A percentile compares a stretch with the other conserved stretches of the same genome.
phyloP scores from a whole-genome alignment of 495 filamentous ascomycete genomes.

The Penicillium ucsense region DNA sequence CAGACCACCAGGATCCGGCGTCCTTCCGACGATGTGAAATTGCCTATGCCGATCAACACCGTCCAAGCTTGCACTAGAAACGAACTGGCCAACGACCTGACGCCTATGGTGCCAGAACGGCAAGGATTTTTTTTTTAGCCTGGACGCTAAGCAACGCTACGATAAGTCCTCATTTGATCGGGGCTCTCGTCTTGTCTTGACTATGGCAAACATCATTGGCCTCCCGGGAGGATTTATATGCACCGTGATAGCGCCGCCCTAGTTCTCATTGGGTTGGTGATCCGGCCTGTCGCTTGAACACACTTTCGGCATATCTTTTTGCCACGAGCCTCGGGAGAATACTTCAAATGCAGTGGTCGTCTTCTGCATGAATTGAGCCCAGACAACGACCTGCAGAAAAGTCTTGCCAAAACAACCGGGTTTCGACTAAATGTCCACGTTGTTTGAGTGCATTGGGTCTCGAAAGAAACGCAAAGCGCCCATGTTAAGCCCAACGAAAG shows the following conservation, averaged over 20 bases:
- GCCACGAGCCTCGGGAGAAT: neutral
- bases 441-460: too few relatives aligned
- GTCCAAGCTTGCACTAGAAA: slow-evolving; percentile 13
- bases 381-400: too few relatives aligned
- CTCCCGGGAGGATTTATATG: neutral
- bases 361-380: too few relatives aligned
- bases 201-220: slow-evolving; percentile 9
- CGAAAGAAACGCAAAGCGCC: too few relatives aligned
- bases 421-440: too few relatives aligned
- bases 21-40: slow-evolving; percentile 20
- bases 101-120: neutral
- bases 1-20: slow-evolving; percentile 10
- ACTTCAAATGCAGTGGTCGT: neutral
- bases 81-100: slow-evolving; percentile 7
- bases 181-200: too few relatives aligned
- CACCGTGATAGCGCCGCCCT: neutral
- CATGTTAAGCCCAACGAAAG: neutral
- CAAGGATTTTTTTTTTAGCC: too few relatives aligned
- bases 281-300: neutral
- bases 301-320: neutral
- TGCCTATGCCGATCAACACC: slow-evolving; percentile 20
- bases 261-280: slow-evolving; percentile 6
- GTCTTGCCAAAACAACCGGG: too few relatives aligned
- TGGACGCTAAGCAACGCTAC: too few relatives aligned
- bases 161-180: too few relatives aligned